A percentile compares a stretch with the other conserved stretches of the same genome.
phyloP scores from a whole-genome alignment of 2,329 filamentous ascomycete species.

The Emmonsiellopsis sp. region DNA sequence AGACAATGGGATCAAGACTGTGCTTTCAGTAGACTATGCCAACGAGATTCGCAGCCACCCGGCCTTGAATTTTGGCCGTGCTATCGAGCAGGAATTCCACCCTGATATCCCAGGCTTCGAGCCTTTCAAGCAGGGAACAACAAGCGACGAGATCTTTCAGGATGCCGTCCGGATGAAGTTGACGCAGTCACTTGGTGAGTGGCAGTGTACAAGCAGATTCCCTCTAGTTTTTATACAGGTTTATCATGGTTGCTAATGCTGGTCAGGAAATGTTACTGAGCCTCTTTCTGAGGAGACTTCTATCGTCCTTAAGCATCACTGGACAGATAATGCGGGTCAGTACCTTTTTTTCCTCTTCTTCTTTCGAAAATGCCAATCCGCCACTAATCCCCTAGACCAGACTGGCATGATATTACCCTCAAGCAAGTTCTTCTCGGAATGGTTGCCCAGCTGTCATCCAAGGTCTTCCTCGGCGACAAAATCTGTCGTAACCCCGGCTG shows the following conservation, averaged over 20 bases:
- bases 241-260: background rate
- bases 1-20: slow-evolving; percentile 14
- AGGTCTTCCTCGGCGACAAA: slow-evolving; percentile 11
- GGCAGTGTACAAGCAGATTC: background rate
- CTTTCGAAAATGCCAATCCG: background rate
- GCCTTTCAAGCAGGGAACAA: slow-evolving; percentile 7
- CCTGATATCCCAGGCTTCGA: slow-evolving; percentile 5
- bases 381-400: slow-evolving; percentile 1
- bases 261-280: slow-evolving; percentile 8
- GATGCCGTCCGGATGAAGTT: slow-evolving; percentile 16
- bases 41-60: slow-evolving; percentile 16
- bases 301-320: slow-evolving; percentile 6
- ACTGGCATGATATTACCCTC: slow-evolving; percentile 13
- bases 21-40: slow-evolving; percentile 14
- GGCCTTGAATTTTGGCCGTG: slow-evolving; percentile 11
- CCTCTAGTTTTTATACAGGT: background rate
- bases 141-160: slow-evolving; percentile 10
- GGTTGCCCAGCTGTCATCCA: slow-evolving; percentile 12
- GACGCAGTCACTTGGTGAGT: slow-evolving; percentile 16
- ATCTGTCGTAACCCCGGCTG: slow-evolving; percentile 13
- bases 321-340: slow-evolving; percentile 9
- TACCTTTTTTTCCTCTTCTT: background rate
- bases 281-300: slow-evolving; percentile 8
- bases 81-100: slow-evolving; percentile 10
- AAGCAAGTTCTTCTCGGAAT: slow-evolving; percentile 10